A percentile compares a stretch with the other conserved stretches of the same genome.
Conservation (phyloP, 768 basidiomycete genomes). For the Lactifluus pinguis region DNA sequence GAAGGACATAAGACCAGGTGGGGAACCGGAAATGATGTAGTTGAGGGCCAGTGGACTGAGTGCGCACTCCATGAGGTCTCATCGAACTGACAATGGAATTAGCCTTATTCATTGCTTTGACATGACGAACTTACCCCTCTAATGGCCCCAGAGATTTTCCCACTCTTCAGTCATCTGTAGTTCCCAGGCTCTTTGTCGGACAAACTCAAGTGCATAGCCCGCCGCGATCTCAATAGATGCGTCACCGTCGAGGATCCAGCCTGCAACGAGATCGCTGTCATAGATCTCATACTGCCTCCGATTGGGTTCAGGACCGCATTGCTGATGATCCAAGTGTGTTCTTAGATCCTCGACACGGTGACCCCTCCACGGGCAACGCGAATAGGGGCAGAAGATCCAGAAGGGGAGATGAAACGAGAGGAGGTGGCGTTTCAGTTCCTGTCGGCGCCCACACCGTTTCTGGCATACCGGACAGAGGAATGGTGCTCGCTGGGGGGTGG, state of each 20-base stretch:
- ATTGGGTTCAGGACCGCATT: not conserved
- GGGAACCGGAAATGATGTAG: not conserved
- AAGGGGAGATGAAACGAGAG: not conserved
- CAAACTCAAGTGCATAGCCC: not conserved
- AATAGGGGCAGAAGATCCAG: not conserved
- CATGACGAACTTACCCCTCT: not conserved
- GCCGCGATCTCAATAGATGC: not conserved
- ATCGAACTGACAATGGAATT: not conserved
- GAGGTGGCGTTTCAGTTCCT: not conserved
- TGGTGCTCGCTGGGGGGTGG: not conserved
- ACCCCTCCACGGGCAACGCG: not conserved
- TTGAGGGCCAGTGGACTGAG: not conserved
- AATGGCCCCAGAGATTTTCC: not conserved
- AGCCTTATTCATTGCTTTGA: not conserved
- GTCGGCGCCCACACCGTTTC: not conserved
- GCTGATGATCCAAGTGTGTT: not conserved
- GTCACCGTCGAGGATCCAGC: not conserved
- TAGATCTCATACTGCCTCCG: not conserved
- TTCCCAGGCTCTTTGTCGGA: not conserved
- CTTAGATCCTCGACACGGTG: not conserved
- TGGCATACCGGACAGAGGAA: not conserved
- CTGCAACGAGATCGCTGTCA: not conserved
- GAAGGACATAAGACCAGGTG: not conserved
- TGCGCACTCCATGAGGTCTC: not conserved
- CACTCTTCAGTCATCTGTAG: not conserved